A percentile compares a stretch with the other conserved stretches of the same genome.
These are phyloP conservation scores for Athelia psychrophila DNA, from an alignment of 1,284 basidiomycete species.

Conservation along the genomic window DNA sequence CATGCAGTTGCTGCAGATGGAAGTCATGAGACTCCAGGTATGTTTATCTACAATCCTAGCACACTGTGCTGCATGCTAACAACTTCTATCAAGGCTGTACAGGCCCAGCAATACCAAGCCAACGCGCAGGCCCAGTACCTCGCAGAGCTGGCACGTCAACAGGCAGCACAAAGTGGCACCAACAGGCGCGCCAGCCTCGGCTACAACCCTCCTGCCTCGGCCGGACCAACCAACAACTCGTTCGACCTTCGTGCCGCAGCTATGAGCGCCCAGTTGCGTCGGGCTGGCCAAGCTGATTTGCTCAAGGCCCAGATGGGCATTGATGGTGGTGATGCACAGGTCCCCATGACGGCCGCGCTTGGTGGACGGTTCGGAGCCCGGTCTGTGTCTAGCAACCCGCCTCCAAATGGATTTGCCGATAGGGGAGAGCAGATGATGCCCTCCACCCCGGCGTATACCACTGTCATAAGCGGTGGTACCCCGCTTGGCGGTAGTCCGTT, in stretches of 20 bases:
- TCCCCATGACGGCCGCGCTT: constrained; percentile 77
- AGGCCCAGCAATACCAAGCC: constrained; percentile 56
- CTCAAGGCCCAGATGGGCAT: constrained; percentile 56
- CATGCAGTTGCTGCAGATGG: constrained; percentile 80
- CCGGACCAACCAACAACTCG: constrained; percentile 58
- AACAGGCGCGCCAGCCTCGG: constrained; percentile 38
- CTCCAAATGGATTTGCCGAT: constrained; percentile 32
- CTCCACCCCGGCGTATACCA: constrained; percentile 59
- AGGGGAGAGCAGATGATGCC: constrained; percentile 37
- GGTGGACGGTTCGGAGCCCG: constrained; percentile 75
- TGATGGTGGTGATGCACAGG: constrained; percentile 45
- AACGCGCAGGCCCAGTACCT: constrained; percentile 38
- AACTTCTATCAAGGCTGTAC: constrained; percentile 6
- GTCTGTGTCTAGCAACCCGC: constrained; percentile 39
- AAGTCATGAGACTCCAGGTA: constrained; percentile 77
- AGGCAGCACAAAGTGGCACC: constrained; percentile 17
- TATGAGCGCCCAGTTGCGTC: constrained; percentile 54
- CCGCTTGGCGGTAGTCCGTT: constrained; percentile 52
- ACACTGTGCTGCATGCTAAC: too few species aligned
- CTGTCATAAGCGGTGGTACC: constrained; percentile 69
- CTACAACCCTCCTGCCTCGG: constrained; percentile 61
- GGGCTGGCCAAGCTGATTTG: constrained; percentile 63
- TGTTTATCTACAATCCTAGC: too few species aligned
- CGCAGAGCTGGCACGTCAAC: constrained; percentile 31
- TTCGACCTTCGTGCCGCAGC: constrained; percentile 60